Conservation (phyloP, 2,329 filamentous ascomycete species). For the Alternaria brassicae region DNA sequence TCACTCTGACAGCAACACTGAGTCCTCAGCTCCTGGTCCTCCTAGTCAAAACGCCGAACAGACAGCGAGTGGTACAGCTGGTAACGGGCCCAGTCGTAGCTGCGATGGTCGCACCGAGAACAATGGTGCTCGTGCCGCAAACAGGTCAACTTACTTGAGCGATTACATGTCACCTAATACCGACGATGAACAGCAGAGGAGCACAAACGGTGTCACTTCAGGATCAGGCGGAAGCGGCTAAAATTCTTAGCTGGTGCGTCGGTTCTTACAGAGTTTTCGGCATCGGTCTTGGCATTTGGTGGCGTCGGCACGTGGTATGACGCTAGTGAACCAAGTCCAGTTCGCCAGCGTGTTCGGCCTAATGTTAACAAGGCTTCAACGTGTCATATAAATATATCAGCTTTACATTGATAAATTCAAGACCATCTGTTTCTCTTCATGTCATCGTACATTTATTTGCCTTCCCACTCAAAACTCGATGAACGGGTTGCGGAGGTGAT, state of each 20-base stretch:
- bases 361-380: constrained; percentile 1
- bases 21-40: neutral
- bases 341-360: neutral
- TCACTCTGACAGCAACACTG: neutral
- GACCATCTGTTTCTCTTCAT: neutral
- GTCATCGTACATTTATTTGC: neutral
- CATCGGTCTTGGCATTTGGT: constrained; percentile 1
- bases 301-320: neutral
- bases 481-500: neutral
- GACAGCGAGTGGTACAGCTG: neutral
- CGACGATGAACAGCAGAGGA: neutral
- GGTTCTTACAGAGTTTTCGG: constrained; percentile 1
- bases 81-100: neutral
- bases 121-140: neutral
- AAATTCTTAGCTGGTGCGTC: constrained; percentile 1
- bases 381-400: constrained; percentile 1
- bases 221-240: neutral
- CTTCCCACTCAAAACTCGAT: constrained; percentile 3
- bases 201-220: neutral
- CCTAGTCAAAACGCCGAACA: neutral
- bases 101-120: neutral
- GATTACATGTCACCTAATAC: constrained; percentile 4
- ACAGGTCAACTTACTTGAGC: neutral
- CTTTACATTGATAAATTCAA: neutral
- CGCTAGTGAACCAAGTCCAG: constrained; percentile 1